phyloP scores from a whole-genome alignment of 2,329 filamentous ascomycete species.

The Atkinsonella texensis region DNA sequence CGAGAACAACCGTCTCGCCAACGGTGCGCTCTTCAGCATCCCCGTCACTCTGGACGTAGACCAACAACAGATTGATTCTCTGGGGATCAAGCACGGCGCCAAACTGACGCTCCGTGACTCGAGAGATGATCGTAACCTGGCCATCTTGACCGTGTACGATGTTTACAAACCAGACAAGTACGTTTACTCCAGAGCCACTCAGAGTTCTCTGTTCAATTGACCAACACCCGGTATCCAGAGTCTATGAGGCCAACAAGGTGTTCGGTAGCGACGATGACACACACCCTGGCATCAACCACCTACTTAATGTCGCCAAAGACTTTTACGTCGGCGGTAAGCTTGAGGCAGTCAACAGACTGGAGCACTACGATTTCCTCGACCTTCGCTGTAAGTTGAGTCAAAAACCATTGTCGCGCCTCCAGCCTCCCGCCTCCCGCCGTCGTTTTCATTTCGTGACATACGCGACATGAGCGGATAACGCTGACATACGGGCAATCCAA shows the following conservation, averaged over 20 bases:
- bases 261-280: slow-evolving; percentile 84
- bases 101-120: slow-evolving; percentile 87
- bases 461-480: background rate
- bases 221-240: slow-evolving; percentile 32
- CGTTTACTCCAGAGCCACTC: slow-evolving; percentile 18
- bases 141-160: slow-evolving; percentile 91
- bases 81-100: slow-evolving; percentile 66
- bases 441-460: background rate
- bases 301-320: slow-evolving; percentile 68
- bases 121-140: slow-evolving; percentile 90
- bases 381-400: slow-evolving; percentile 59
- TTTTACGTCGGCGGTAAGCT: slow-evolving; percentile 95
- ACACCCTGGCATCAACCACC: slow-evolving; percentile 86
- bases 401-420: background rate
- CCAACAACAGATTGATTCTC: slow-evolving; percentile 59
- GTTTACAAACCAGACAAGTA: slow-evolving; percentile 94
- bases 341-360: slow-evolving; percentile 85
- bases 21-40: slow-evolving; percentile 90
- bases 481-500: slow-evolving; percentile 21
- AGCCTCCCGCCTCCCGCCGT: background rate
- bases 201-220: background rate
- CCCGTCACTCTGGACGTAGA: slow-evolving; percentile 88
- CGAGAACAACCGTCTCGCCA: slow-evolving; percentile 70
- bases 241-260: slow-evolving; percentile 82
- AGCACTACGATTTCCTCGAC: slow-evolving; percentile 98